phyloP scores from a whole-genome alignment of 2,329 filamentous ascomycete species.

The Diaporthe humulicola region DNA sequence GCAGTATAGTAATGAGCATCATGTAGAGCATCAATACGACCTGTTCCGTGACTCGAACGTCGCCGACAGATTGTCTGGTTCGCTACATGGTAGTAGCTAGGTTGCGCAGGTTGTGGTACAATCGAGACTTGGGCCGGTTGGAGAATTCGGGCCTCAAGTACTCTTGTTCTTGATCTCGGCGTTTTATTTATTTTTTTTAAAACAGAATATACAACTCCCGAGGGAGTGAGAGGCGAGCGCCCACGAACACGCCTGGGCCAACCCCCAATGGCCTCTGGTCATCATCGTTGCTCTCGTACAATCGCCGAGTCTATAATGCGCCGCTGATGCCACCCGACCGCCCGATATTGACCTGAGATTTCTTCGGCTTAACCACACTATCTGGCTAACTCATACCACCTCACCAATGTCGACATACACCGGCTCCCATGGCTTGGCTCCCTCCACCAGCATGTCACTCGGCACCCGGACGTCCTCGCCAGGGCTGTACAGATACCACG shows the following conservation, averaged over 20 bases:
- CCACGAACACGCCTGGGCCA: background rate
- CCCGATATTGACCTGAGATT: slow-evolving; percentile 3
- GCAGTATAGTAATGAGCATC: background rate
- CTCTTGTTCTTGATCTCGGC: slow-evolving; percentile 6
- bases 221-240: slow-evolving; percentile 33
- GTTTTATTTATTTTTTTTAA: slow-evolving; percentile 20
- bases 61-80: background rate
- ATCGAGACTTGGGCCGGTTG: background rate
- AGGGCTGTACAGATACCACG: slow-evolving; percentile 97
- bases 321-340: slow-evolving; percentile 22
- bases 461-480: slow-evolving; percentile 73
- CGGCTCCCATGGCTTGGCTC: slow-evolving; percentile 74
- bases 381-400: slow-evolving; percentile 63
- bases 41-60: background rate
- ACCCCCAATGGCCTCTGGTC: background rate
- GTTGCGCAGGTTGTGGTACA: background rate
- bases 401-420: slow-evolving; percentile 79
- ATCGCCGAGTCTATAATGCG: slow-evolving; percentile 35
- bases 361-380: background rate
- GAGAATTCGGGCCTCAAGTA: background rate
- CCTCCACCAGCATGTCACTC: slow-evolving; percentile 76
- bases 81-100: background rate
- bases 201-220: slow-evolving; percentile 38
- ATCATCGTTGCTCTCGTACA: slow-evolving; percentile 29
- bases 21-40: background rate